Conservation (phyloP, 371 early-diverging fungal genomes). For the Syncephalastrum monosporum region DNA sequence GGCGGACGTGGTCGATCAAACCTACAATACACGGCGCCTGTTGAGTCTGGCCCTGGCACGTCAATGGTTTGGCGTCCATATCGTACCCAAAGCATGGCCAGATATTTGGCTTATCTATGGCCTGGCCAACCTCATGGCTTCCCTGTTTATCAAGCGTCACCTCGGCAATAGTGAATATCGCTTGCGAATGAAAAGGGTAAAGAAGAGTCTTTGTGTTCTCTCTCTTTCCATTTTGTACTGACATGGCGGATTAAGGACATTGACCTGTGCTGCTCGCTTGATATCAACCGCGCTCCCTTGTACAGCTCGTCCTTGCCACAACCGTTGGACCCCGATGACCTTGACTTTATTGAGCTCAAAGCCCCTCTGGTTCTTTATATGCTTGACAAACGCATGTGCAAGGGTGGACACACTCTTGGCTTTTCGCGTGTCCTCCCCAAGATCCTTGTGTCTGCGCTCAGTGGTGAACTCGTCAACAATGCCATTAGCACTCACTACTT, state of each 20-base stretch:
- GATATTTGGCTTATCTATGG: conserved; percentile 91
- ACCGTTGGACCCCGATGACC: conserved; percentile 69
- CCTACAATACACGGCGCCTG: conserved; percentile 73
- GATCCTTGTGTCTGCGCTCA: conserved; percentile 75
- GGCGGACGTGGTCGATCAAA: conserved; percentile 83
- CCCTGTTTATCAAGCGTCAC: conserved; percentile 73
- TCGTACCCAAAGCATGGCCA: conserved; percentile 76
- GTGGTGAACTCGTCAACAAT: conserved; percentile 76
- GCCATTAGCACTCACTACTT: conserved; percentile 86
- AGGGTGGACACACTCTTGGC: conserved; percentile 76
- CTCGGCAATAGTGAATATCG: conserved; percentile 90
- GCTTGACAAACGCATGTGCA: conserved; percentile 90
- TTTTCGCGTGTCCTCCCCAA: conserved; percentile 83
- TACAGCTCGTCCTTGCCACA: conserved; percentile 63
- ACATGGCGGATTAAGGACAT: conserved; percentile 63
- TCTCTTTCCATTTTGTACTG: too few relatives aligned
- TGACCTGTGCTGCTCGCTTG: conserved; percentile 74
- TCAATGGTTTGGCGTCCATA: conserved; percentile 94
- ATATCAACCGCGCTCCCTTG: conserved; percentile 85
- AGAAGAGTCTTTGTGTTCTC: background rate
- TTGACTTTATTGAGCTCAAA: conserved; percentile 82
- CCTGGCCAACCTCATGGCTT: conserved; percentile 72
- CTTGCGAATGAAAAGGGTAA: conserved; percentile 75
- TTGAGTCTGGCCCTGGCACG: conserved; percentile 74
- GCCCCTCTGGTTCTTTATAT: conserved; percentile 89